phyloP scores from a whole-genome alignment of 352 stramenopile genomes.

The Globisporangium cederbergense region DNA sequence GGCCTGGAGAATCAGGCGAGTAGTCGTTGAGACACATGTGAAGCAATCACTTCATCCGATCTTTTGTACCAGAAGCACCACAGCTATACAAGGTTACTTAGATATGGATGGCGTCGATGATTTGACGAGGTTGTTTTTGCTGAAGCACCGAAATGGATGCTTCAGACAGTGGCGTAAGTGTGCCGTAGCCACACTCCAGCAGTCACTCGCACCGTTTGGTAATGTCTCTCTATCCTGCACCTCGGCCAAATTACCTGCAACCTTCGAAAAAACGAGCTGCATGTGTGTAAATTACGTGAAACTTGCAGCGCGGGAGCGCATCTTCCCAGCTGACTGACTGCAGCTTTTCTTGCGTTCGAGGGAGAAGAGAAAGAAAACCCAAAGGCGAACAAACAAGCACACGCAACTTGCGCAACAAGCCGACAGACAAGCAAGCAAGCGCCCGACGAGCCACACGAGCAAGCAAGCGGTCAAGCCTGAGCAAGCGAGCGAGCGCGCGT shows the following conservation, averaged over 20 bases:
- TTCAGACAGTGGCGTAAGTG: neutral
- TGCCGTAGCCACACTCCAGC: neutral
- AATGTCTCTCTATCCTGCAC: neutral
- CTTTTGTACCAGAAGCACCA: too few species aligned
- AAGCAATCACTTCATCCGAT: too few species aligned
- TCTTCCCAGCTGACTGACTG: conserved; percentile 8
- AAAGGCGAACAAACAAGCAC: neutral
- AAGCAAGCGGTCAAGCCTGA: neutral
- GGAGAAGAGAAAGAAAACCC: conserved; percentile 8
- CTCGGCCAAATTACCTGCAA: neutral
- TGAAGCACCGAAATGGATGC: neutral
- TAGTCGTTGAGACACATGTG: too few species aligned
- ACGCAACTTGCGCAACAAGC: too few species aligned
- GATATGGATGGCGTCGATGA: too few species aligned
- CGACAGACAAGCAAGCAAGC: neutral
- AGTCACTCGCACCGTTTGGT: neutral
- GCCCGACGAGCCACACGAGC: neutral
- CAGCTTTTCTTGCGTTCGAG: conserved; percentile 1
- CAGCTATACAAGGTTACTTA: too few species aligned
- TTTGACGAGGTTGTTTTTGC: neutral
- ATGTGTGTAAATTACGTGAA: neutral
- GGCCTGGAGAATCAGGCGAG: too few species aligned
- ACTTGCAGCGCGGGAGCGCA: neutral
- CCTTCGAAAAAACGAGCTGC: neutral
- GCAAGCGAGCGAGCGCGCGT: neutral